Evolutionary conservation across 2,329 filamentous ascomycete genomes (phyloP).

Genomic region (Aquanectria penicillioides): DNA sequence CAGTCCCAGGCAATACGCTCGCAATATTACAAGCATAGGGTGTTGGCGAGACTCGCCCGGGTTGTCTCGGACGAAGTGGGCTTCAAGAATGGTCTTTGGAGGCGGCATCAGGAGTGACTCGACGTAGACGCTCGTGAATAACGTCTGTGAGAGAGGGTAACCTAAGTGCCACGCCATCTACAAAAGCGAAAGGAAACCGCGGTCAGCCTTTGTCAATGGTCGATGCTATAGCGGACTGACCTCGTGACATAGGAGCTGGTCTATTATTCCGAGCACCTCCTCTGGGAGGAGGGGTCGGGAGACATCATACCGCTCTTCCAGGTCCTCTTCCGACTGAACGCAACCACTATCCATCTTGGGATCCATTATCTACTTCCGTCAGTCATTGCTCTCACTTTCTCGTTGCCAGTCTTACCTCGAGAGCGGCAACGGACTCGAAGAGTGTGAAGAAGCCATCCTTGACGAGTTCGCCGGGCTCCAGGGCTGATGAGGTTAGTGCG

Average conservation of each 20-base stretch:
- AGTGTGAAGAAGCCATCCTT: constrained; percentile 96
- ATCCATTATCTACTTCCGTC: constrained; percentile 84
- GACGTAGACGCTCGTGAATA: constrained; percentile 92
- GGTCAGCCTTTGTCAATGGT: too few species aligned
- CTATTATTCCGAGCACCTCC: constrained; percentile 92
- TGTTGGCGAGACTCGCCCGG: constrained; percentile 45
- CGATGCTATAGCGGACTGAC: constrained; percentile 62
- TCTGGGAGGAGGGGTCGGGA: constrained; percentile 73
- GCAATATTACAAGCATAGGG: constrained; percentile 71
- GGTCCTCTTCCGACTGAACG: constrained; percentile 78
- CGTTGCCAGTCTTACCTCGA: constrained; percentile 75
- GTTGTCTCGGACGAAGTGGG: constrained; percentile 65
- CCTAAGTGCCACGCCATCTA: constrained; percentile 97
- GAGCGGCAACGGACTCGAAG: constrained; percentile 90
- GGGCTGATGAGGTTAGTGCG: constrained; percentile 61
- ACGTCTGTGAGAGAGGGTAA: constrained; percentile 92
- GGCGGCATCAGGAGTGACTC: constrained; percentile 81
- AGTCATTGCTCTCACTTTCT: constrained; percentile 75
- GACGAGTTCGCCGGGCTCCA: constrained; percentile 83
- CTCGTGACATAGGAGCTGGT: constrained; percentile 90
- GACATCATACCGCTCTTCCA: constrained; percentile 86
- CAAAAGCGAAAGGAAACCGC: not conserved
- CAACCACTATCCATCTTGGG: constrained; percentile 98
- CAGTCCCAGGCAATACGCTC: constrained; percentile 86
- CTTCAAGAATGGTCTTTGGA: constrained; percentile 71